Conservation (phyloP, 495 filamentous ascomycete species). For the Penicillium flavigenum region DNA sequence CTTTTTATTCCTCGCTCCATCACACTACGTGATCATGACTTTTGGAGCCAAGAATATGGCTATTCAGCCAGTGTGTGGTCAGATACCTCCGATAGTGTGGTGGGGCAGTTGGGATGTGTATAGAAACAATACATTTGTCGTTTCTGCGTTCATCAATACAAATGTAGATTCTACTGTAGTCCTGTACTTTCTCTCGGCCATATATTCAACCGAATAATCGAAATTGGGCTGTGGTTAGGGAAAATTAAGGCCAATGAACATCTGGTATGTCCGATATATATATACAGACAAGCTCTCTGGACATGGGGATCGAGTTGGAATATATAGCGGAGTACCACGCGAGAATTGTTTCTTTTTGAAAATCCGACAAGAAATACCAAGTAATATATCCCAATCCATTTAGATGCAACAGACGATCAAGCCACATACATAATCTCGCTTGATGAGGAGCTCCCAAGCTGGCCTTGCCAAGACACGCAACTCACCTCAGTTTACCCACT, state of each 20-base stretch:
- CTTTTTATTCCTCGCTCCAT: constrained; percentile 40
- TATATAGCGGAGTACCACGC: background rate
- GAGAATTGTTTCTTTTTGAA: background rate
- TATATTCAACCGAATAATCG: too few relatives aligned
- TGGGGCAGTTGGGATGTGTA: constrained; percentile 43
- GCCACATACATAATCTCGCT: constrained; percentile 7
- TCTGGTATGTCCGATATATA: background rate
- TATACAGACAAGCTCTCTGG: background rate
- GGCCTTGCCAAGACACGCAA: constrained; percentile 23
- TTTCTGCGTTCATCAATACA: constrained; percentile 29
- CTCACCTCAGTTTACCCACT: constrained; percentile 22
- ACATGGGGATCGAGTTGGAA: background rate
- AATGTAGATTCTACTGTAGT: background rate
- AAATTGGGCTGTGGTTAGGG: background rate
- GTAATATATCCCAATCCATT: background rate
- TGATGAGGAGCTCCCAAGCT: constrained; percentile 3
- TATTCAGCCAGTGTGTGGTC: constrained; percentile 24
- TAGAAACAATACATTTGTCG: constrained; percentile 48
- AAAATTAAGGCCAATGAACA: background rate
- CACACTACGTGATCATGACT: constrained; percentile 38
- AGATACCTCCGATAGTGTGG: constrained; percentile 27
- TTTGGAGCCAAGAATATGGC: constrained; percentile 37
- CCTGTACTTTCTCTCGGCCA: background rate
- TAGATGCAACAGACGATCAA: background rate
- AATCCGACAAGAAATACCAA: background rate